These are phyloP conservation scores for Musa schizocarpa DNA, from an alignment of 176 grass and related monocot genomes.

Conservation along the genomic window DNA sequence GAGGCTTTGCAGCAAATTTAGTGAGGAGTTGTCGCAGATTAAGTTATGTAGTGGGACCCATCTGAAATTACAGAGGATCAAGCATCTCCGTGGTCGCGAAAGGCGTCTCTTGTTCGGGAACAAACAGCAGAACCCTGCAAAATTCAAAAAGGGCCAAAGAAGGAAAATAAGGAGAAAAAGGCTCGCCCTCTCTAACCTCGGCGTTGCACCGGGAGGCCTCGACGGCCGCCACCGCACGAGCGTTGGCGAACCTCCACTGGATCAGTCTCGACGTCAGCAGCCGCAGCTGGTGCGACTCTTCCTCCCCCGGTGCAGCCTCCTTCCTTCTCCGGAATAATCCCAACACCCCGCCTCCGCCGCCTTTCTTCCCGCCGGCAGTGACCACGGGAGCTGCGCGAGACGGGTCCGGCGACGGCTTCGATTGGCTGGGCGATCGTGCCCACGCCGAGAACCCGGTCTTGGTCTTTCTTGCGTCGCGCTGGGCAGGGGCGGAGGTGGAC, in stretches of 20 bases:
- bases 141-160: background rate
- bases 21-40: no score
- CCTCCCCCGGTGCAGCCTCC: constrained; percentile 8
- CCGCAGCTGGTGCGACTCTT: constrained; percentile 47
- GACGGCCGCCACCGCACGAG: constrained; percentile 36
- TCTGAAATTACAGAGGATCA: no score
- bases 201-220: constrained; percentile 37
- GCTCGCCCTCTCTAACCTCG: constrained; percentile 29
- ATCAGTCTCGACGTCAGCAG: constrained; percentile 45
- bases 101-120: no score
- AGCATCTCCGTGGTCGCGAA: no score
- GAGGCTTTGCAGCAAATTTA: background rate
- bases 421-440: constrained; percentile 3
- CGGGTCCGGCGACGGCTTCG: background rate
- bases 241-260: constrained; percentile 87
- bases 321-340: background rate
- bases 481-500: background rate
- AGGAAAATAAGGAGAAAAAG: background rate
- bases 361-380: background rate
- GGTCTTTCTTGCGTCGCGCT: background rate
- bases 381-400: background rate
- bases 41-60: no score
- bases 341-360: background rate
- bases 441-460: constrained; percentile 5
- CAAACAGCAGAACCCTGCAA: no score